These are phyloP conservation scores for Xanthoparmelia taractica DNA, from an alignment of 495 filamentous ascomycete genomes.

Conservation along the genomic window DNA sequence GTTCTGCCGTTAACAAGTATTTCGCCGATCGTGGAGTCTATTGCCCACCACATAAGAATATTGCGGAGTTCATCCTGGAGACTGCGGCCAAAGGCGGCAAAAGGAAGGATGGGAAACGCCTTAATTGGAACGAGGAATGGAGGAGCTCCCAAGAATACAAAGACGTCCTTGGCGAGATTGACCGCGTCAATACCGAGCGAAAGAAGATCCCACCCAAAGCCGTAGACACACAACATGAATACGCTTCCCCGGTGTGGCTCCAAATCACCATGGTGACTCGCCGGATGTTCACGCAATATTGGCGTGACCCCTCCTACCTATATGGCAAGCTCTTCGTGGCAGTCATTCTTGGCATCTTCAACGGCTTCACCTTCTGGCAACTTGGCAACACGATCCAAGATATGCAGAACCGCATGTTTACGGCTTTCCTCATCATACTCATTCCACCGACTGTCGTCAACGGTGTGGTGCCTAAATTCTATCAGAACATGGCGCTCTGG, in stretches of 20 bases:
- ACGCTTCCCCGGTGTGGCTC: constrained; percentile 52
- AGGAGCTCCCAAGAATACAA: constrained; percentile 49
- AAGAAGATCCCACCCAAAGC: constrained; percentile 40
- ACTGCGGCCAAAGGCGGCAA: constrained; percentile 57
- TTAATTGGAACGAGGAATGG: constrained; percentile 71
- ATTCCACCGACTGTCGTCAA: constrained; percentile 69
- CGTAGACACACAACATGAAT: constrained; percentile 43
- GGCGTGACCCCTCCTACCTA: constrained; percentile 64
- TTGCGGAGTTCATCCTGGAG: constrained; percentile 82
- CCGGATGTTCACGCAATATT: constrained; percentile 61
- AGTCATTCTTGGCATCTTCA: constrained; percentile 62
- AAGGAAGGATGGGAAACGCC: constrained; percentile 41
- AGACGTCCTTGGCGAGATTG: constrained; percentile 51
- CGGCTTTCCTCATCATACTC: constrained; percentile 60
- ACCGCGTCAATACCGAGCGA: constrained; percentile 48
- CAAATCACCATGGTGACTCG: constrained; percentile 57
- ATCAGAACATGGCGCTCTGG: constrained; percentile 66
- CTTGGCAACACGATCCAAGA: constrained; percentile 58
- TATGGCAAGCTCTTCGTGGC: constrained; percentile 67
- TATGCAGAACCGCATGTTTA: constrained; percentile 76
- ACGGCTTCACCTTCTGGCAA: constrained; percentile 82
- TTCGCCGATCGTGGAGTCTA: constrained; percentile 54
- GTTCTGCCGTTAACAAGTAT: constrained; percentile 54
- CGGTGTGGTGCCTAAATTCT: constrained; percentile 77
- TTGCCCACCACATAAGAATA: constrained; percentile 59